A percentile compares a stretch with the other conserved stretches of the same genome.
These are phyloP conservation scores for Sinapis alba DNA, from an alignment of 441 rosid species.

Conservation along the genomic window DNA sequence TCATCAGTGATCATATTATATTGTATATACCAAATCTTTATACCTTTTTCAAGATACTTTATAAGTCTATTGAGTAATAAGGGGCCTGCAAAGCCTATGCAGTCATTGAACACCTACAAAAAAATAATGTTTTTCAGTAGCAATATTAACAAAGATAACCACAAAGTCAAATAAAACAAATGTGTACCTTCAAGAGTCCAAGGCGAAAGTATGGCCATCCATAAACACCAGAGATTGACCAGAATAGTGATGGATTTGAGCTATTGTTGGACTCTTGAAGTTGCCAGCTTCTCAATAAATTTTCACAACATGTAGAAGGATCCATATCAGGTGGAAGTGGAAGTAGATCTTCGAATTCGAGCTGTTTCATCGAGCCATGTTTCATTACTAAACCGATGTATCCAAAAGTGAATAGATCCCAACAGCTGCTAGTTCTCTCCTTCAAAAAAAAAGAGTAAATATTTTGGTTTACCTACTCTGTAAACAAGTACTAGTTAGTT, in stretches of 20 bases:
- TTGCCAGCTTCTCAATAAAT: constrained; percentile 66
- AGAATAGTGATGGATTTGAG: constrained; percentile 63
- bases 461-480: constrained; percentile 12
- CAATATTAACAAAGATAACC: not conserved
- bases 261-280: constrained; percentile 45
- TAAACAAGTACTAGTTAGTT: not conserved
- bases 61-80: constrained; percentile 86
- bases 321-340: constrained; percentile 75
- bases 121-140: constrained; percentile 3
- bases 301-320: constrained; percentile 73
- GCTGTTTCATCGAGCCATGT: constrained; percentile 74
- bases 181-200: constrained; percentile 82
- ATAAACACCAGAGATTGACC: constrained; percentile 74
- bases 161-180: constrained; percentile 8
- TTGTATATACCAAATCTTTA: not conserved
- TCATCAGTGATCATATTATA: constrained; percentile 14
- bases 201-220: constrained; percentile 85
- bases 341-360: constrained; percentile 84
- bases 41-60: constrained; percentile 85
- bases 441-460: constrained; percentile 34
- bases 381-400: constrained; percentile 66
- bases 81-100: constrained; percentile 85
- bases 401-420: constrained; percentile 71
- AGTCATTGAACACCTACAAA: constrained; percentile 81
- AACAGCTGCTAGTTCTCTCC: constrained; percentile 53